Conservation (phyloP, 768 basidiomycete species). For the Agrocybe pediades region DNA sequence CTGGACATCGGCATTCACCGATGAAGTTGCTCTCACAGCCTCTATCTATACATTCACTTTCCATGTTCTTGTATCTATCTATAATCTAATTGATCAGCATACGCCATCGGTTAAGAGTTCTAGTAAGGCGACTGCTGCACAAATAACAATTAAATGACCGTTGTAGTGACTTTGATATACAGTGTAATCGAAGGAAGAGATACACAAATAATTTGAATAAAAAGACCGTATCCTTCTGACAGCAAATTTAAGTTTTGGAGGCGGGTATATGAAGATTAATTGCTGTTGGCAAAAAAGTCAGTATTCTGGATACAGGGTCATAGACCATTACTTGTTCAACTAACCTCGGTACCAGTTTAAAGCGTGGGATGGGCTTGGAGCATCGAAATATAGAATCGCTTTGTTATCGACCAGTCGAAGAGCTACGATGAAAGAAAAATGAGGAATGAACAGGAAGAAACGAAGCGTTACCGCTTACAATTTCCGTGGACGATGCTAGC, state of each 20-base stretch:
- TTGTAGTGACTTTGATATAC: conserved; percentile 4
- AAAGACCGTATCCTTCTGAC: conserved; percentile 10
- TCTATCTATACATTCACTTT: no score
- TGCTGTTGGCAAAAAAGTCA: conserved; percentile 42
- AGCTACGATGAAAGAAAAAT: conserved; percentile 40
- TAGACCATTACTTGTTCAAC: conserved; percentile 9
- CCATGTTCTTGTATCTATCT: not conserved
- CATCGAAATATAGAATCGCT: conserved; percentile 88
- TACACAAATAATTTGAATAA: conserved; percentile 13
- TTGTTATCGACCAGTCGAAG: conserved; percentile 91
- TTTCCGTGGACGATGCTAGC: conserved; percentile 90
- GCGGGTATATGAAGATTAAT: conserved; percentile 89
- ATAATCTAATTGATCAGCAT: not conserved
- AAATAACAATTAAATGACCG: conserved; percentile 4
- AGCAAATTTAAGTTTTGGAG: conserved; percentile 61
- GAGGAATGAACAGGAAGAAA: not conserved
- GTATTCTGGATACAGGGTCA: not conserved
- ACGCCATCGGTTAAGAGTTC: not conserved
- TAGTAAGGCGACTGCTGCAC: not conserved
- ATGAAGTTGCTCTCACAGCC: no score
- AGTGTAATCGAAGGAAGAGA: conserved; percentile 22
- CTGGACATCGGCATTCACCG: no score
- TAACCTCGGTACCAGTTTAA: conserved; percentile 90
- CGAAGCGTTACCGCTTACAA: conserved; percentile 39
- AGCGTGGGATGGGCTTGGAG: conserved; percentile 81